These are phyloP conservation scores for Tetraselmis chui DNA, from an alignment of 139 green algal species.

Conservation along the genomic window DNA sequence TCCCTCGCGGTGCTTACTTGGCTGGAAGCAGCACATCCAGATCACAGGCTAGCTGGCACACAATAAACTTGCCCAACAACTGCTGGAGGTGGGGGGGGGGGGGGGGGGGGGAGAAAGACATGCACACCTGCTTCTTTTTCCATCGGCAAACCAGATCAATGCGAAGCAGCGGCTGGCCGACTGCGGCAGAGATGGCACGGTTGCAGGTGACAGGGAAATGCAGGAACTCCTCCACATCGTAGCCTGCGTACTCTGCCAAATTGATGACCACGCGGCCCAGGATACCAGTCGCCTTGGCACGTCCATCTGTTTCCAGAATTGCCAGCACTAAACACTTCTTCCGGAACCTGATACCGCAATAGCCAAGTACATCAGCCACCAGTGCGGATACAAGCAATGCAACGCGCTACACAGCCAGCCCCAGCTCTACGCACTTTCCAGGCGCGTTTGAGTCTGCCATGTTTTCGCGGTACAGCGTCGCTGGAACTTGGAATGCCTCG, in stretches of 20 bases:
- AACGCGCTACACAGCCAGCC: too few species aligned
- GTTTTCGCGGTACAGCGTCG: not conserved
- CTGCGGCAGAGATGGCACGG: conserved; percentile 39
- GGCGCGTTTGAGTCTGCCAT: not conserved
- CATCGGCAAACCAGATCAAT: not conserved
- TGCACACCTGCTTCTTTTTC: not conserved
- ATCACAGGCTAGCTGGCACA: too few species aligned
- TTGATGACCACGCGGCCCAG: conserved; percentile 47
- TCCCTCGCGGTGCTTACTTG: not conserved
- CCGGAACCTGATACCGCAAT: conserved; percentile 46
- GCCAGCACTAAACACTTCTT: conserved; percentile 68
- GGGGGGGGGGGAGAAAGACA: too few species aligned
- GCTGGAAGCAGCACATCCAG: too few species aligned
- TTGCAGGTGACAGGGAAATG: conserved; percentile 57
- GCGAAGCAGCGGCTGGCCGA: conserved; percentile 50
- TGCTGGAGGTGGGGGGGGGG: not conserved
- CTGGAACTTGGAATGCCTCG: not conserved
- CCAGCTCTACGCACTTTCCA: too few species aligned
- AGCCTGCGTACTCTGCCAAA: conserved; percentile 44
- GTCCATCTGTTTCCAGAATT: conserved; percentile 48
- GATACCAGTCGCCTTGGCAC: conserved; percentile 37
- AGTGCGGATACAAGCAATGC: too few species aligned
- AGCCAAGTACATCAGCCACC: too few species aligned
- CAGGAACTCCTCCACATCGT: conserved; percentile 35
- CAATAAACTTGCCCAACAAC: too few species aligned